phyloP scores from a whole-genome alignment of 306 rosid genomes.

The Senna siamea region DNA sequence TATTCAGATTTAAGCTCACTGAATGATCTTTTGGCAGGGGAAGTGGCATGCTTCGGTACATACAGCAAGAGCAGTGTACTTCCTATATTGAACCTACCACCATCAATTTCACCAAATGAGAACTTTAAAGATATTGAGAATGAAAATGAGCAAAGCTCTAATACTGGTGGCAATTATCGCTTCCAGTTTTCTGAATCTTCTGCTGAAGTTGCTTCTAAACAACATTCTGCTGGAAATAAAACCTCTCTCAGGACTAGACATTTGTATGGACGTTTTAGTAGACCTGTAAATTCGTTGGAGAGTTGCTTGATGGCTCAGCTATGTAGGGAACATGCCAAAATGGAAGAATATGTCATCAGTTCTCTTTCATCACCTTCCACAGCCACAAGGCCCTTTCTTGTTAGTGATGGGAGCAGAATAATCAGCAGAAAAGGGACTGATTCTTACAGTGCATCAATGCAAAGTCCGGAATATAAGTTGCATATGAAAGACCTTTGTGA shows the following conservation, averaged over 20 bases:
- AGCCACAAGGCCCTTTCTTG: slow-evolving; percentile 56
- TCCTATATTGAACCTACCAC: slow-evolving; percentile 49
- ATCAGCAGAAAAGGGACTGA: slow-evolving; percentile 48
- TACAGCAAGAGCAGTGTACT: slow-evolving; percentile 44
- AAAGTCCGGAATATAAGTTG: slow-evolving; percentile 46
- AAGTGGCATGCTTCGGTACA: slow-evolving; percentile 36
- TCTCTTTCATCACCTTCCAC: slow-evolving; percentile 48
- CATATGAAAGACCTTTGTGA: slow-evolving; percentile 39
- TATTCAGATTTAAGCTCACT: slow-evolving; percentile 31
- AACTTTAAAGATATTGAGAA: slow-evolving; percentile 36
- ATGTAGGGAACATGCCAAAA: slow-evolving; percentile 59
- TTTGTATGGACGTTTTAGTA: slow-evolving; percentile 39
- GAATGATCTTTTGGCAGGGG: slow-evolving; percentile 44
- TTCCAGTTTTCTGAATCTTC: slow-evolving; percentile 33
- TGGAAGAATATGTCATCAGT: slow-evolving; percentile 57
- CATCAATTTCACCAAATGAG: slow-evolving; percentile 36
- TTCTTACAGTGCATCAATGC: slow-evolving; percentile 40
- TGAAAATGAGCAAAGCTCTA: slow-evolving; percentile 35
- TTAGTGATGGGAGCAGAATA: slow-evolving; percentile 68
- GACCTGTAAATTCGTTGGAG: slow-evolving; percentile 70
- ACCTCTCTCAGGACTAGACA: slow-evolving; percentile 52
- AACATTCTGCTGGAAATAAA: slow-evolving; percentile 49
- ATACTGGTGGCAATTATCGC: slow-evolving; percentile 39
- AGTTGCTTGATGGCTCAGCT: slow-evolving; percentile 85
- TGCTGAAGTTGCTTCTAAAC: slow-evolving; percentile 40